These are phyloP conservation scores for Coemansia sp. DNA, from an alignment of 192 early-diverging fungal species.

Conservation along the genomic window DNA sequence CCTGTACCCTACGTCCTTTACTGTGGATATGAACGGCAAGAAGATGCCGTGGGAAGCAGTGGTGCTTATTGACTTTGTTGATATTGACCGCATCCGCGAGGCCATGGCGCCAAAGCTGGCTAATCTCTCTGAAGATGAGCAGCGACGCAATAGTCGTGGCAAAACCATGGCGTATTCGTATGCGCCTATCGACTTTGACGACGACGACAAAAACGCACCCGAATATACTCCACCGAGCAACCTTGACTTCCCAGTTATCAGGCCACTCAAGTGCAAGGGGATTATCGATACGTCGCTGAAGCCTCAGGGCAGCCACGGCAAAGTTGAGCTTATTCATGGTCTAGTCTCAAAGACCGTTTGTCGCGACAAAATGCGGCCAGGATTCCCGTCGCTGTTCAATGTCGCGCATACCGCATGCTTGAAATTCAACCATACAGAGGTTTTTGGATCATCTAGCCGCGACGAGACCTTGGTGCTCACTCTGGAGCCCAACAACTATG, in stretches of 20 bases:
- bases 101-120: constrained; percentile 74
- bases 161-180: constrained; percentile 67
- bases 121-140: constrained; percentile 60
- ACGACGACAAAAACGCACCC: constrained; percentile 30
- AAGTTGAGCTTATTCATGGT: constrained; percentile 54
- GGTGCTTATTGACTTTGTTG: constrained; percentile 97
- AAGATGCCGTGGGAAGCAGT: constrained; percentile 98
- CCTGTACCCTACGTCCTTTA: constrained; percentile 90
- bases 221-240: constrained; percentile 63
- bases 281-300: constrained; percentile 62
- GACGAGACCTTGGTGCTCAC: constrained; percentile 50
- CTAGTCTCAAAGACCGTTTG: constrained; percentile 62
- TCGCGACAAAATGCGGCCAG: constrained; percentile 65
- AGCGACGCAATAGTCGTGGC: constrained; percentile 58
- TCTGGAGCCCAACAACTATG: constrained; percentile 16
- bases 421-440: constrained; percentile 75
- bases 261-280: constrained; percentile 55
- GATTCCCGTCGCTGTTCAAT: constrained; percentile 89
- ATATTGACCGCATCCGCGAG: constrained; percentile 76
- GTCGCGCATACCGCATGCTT: constrained; percentile 67
- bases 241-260: constrained; percentile 68
- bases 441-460: constrained; percentile 79
- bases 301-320: constrained; percentile 2
- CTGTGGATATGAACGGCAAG: constrained; percentile 96
- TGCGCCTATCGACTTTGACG: constrained; percentile 25